phyloP scores from a whole-genome alignment of 2,329 filamentous ascomycete species.

The Colletotrichum australisinense region DNA sequence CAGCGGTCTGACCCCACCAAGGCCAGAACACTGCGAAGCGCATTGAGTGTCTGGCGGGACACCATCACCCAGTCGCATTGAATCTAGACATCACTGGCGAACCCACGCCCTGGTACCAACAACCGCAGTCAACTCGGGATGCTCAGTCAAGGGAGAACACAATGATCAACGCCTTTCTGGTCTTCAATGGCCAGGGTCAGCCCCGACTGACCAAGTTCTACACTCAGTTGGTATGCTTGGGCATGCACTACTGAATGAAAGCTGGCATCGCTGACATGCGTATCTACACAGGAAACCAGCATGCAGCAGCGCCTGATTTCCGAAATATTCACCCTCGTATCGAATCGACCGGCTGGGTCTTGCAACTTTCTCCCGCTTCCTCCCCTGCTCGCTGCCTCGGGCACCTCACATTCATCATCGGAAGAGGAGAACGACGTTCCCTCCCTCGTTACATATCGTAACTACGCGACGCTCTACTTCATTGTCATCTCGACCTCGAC shows the following conservation, averaged over 20 bases:
- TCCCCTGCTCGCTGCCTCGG: conserved; percentile 71
- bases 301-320: conserved; percentile 97
- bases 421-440: conserved; percentile 87
- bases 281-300: conserved; percentile 80
- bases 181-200: conserved; percentile 99
- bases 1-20: conserved; percentile 25
- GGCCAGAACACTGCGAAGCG: not conserved
- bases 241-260: not conserved
- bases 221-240: conserved; percentile 81
- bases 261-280: not conserved
- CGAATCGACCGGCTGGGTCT: conserved; percentile 88
- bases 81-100: not conserved
- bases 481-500: conserved; percentile 97
- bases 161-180: conserved; percentile 99
- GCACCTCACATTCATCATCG: conserved; percentile 72
- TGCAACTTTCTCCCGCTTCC: conserved; percentile 95
- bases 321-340: conserved; percentile 96
- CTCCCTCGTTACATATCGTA: conserved; percentile 95
- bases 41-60: not conserved
- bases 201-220: conserved; percentile 98
- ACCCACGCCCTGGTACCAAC: not conserved
- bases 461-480: conserved; percentile 98
- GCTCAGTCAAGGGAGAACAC: conserved; percentile 41
- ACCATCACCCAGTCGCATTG: not conserved
- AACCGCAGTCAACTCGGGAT: conserved; percentile 26